Evolutionary conservation across 805 yeast species (phyloP).

Genomic region (Wickerhamiella azymoides): DNA sequence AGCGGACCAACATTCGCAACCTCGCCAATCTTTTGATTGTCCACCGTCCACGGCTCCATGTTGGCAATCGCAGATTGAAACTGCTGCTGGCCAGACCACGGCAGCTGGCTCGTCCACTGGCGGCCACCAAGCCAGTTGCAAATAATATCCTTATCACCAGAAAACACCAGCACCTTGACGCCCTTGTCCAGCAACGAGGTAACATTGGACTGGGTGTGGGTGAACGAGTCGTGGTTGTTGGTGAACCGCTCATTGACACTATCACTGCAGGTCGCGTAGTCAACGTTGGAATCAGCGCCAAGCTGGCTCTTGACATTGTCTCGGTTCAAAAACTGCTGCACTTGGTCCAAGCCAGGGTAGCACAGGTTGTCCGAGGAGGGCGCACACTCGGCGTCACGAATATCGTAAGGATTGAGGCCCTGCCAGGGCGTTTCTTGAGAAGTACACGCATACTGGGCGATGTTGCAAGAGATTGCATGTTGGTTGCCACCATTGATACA

Average conservation of each 20-base stretch:
- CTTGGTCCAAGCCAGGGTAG: conserved; percentile 40
- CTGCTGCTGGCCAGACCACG: conserved; percentile 40
- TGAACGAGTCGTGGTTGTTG: conserved; percentile 55
- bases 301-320: conserved; percentile 40
- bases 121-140: conserved; percentile 93
- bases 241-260: conserved; percentile 52
- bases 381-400: conserved; percentile 45
- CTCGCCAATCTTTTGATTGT: conserved; percentile 44
- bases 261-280: conserved; percentile 58
- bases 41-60: conserved; percentile 29
- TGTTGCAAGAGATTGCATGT: conserved; percentile 8
- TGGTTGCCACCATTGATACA: conserved; percentile 12
- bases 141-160: conserved; percentile 92
- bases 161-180: conserved; percentile 74
- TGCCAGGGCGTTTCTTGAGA: conserved; percentile 10
- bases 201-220: conserved; percentile 66
- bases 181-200: conserved; percentile 53
- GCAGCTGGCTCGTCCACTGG: conserved; percentile 60
- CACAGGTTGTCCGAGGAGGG: conserved; percentile 44
- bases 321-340: conserved; percentile 40
- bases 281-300: conserved; percentile 39
- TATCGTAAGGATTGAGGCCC: conserved; percentile 54
- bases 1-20: conserved; percentile 54
- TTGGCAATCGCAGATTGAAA: conserved; percentile 29
- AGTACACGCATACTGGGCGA: conserved; percentile 11